Base-by-base conservation (phyloP, 2,329 filamentous ascomycete genomes). In the Piedraia hortae region DNA sequence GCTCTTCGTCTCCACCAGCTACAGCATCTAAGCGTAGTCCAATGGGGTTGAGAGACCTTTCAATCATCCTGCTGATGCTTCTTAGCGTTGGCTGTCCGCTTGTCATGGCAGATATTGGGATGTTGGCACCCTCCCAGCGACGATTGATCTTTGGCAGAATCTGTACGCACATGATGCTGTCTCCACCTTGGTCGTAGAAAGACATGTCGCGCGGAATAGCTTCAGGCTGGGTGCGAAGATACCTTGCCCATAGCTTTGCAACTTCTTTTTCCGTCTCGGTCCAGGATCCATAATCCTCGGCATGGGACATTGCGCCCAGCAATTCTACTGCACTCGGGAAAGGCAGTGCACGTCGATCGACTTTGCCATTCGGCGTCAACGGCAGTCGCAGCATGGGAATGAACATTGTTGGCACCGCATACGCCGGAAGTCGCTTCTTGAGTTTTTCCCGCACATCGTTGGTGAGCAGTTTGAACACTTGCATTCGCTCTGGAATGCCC, bases 321-420 rank as follows among this genome's bases (percentile, higher is more conserved):
- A 69, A 53, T 34, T 73, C 59, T 7, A 62, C 60, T 12, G 63
- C 63, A 43, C 82, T 74, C 17, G 65, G 80, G 57, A 80, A 85
- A 0, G 75, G 75, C 23, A 88, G 52, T 2, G 62, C 63, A 8
- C 72, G 68, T 44, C 66, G 70, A 45, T 88, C 75, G 18, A 82
- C 62, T 47, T 85, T 85, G 34, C 73, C 71, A 33, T 78, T 78
- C n/a, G 71, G 71, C 5, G 75, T 80, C n/a, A 82, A 46, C 1
- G 73, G 73, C 30, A 82, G 57, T 25, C 64, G 62, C 28, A 63
- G 55, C 25, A 85, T 60, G 0, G 67, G 59, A 18, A 85, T 71
- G 31, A 74, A 64, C 17, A 74, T 55, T 3, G 62, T 66, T 0
- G 75, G 75, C 2, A 85, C 63, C 1, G 73, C 70, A 43, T 78